Evolutionary conservation across 2,329 filamentous ascomycete genomes (phyloP), one percentile per base, ranked within the genome.

Genomic region (Lachnellula suecica): DNA sequence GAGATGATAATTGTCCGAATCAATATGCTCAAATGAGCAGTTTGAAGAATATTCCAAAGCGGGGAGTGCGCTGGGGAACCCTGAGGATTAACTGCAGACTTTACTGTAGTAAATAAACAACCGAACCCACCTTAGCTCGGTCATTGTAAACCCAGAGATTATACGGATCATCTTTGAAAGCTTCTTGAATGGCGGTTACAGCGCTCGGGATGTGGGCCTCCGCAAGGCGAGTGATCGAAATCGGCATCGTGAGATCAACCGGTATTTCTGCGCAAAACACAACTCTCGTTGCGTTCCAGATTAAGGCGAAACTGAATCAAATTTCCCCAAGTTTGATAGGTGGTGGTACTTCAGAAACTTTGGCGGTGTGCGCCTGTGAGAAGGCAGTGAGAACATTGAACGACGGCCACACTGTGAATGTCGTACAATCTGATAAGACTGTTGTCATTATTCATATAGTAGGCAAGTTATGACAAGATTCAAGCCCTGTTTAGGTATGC

Each of bases 81-180:
- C 19, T 19, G 10, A 23, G 19, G 37, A 19, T 10, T 11, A n/a
- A 10, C 37, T 2, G 7, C 4, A 35, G 31, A n/a, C 31, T n/a
- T 35, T 19, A 27, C 27, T 34, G 25, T 35, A 15, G 19, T 27
- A 38, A n/a, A 46, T 53, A 31, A 42, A 41, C 11, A 13, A 25
- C 10, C 42, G 20, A 23, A 49, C 72, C 58, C 69, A 81, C 82
- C 66, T 81, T 81, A 25, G 72, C 68, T 40, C 75, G 73, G 62
- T 86, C 81, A 27, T 75, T 71, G 54, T 82, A 88, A 7, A 84
- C 76, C 84, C 84, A 88, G 19, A 72, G 71, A 60, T 83, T 84
- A 63, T 87, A 88, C 0, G 85, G 85, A 61, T 88, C 85, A 10
- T 83, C 75, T 5, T 76, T 78, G 64, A 88, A 88, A 0, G 84